phyloP scores from a whole-genome alignment of 2,329 filamentous ascomycete genomes.

The Zasmidium angulare region DNA sequence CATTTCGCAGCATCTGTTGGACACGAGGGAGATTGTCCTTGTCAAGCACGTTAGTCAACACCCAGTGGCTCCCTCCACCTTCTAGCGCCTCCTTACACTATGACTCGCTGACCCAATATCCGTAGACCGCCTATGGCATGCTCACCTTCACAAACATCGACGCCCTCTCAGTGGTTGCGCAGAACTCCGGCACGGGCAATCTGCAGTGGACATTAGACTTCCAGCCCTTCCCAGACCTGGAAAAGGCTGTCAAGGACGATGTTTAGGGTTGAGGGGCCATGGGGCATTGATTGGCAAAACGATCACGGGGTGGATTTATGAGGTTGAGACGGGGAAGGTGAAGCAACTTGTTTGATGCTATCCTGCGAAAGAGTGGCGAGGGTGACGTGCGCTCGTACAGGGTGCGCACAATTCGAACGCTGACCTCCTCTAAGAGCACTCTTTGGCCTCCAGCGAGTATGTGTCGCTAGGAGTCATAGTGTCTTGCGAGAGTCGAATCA shows the following conservation, averaged over 20 bases:
- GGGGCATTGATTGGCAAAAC: conserved; percentile 61
- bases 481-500: too few species aligned
- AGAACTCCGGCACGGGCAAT: conserved; percentile 43
- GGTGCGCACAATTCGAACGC: too few species aligned
- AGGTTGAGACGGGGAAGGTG: conserved; percentile 70
- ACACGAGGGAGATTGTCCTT: conserved; percentile 71
- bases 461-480: too few species aligned
- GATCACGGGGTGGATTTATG: conserved; percentile 74
- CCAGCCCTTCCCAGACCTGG: conserved; percentile 63
- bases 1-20: conserved; percentile 76
- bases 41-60: conserved; percentile 52
- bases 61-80: too few species aligned
- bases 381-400: too few species aligned
- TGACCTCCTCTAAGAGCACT: too few species aligned
- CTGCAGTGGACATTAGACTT: conserved; percentile 49
- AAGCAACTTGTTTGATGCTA: conserved; percentile 49
- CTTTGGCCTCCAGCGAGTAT: too few species aligned
- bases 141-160: conserved; percentile 64
- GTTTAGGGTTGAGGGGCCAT: conserved; percentile 60
- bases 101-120: too few species aligned
- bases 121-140: conserved; percentile 70
- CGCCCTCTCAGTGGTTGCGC: conserved; percentile 55
- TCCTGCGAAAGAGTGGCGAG: too few species aligned
- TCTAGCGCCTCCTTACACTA: too few species aligned
- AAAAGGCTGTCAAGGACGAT: conserved; percentile 65